Evolutionary conservation across 2,329 filamentous ascomycete genomes (phyloP).

Genomic region (Cadophora gregata): DNA sequence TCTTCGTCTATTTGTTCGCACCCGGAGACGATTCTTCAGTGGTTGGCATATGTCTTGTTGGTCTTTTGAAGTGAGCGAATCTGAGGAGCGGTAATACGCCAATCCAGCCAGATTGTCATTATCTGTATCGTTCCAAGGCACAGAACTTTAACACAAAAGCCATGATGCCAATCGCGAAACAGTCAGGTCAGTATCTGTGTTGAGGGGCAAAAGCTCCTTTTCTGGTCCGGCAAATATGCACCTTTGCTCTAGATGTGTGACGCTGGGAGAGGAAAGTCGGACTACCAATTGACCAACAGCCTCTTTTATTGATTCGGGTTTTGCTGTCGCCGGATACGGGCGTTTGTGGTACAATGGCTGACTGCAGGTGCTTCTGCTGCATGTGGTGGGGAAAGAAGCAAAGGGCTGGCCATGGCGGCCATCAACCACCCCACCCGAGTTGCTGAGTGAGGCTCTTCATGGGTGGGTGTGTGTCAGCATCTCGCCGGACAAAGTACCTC

Average conservation of each 20-base stretch:
- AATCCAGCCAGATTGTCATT: neutral
- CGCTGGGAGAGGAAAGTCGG: neutral
- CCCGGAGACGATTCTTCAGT: neutral
- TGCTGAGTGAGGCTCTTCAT: constrained; percentile 10
- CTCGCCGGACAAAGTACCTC: neutral
- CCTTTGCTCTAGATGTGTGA: neutral
- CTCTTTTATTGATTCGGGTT: neutral
- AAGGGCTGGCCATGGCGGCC: neutral
- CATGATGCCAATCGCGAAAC: neutral
- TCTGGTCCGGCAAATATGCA: neutral
- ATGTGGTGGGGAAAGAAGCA: neutral
- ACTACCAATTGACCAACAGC: neutral
- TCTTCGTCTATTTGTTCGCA: neutral
- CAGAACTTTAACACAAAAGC: neutral
- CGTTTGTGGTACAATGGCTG: neutral
- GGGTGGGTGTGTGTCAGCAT: neutral
- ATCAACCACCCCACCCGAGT: neutral
- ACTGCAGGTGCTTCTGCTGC: neutral
- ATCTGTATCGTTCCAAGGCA: neutral
- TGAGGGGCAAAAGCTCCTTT: no score
- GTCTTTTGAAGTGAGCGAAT: neutral
- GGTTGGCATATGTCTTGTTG: neutral
- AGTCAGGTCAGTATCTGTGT: neutral
- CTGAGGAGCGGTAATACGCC: neutral
- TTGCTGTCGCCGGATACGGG: neutral